Conservation (phyloP, 2,329 filamentous ascomycete species). For the Aspergillus sp. region DNA sequence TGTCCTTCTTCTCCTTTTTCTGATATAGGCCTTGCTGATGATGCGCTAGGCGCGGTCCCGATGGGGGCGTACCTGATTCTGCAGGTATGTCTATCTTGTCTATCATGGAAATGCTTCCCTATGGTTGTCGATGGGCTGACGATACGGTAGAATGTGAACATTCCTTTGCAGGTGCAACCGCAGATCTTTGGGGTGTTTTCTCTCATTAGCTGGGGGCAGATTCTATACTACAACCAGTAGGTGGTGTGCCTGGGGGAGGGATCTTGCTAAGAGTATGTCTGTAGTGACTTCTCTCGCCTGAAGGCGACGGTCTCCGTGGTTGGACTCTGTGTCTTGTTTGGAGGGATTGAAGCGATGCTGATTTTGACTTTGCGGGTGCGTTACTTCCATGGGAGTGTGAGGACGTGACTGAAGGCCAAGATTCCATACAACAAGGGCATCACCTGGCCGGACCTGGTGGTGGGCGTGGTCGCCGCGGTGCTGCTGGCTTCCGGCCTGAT, state of each 20-base stretch:
- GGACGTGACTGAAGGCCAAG: slow-evolving; percentile 27
- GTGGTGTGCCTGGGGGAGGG: slow-evolving; percentile 2
- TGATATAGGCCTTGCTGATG: background rate
- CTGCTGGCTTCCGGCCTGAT: slow-evolving; percentile 58
- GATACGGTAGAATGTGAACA: slow-evolving; percentile 49
- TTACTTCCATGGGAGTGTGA: background rate
- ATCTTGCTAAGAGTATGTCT: slow-evolving; percentile 7
- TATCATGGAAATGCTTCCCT: background rate
- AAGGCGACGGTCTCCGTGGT: slow-evolving; percentile 47
- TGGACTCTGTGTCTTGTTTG: slow-evolving; percentile 46
- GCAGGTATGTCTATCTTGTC: slow-evolving; percentile 33
- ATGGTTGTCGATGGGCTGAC: background rate
- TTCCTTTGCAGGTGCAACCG: slow-evolving; percentile 55
- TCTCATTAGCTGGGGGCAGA: slow-evolving; percentile 53
- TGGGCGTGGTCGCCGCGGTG: slow-evolving; percentile 59
- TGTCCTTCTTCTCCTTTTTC: slow-evolving; percentile 2
- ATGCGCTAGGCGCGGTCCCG: slow-evolving; percentile 41
- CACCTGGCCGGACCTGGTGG: slow-evolving; percentile 53
- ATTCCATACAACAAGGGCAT: slow-evolving; percentile 56
- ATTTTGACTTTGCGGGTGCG: slow-evolving; percentile 57
- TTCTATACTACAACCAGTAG: slow-evolving; percentile 52
- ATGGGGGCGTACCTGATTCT: slow-evolving; percentile 55
- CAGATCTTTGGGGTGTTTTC: slow-evolving; percentile 53
- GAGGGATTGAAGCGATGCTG: slow-evolving; percentile 54
- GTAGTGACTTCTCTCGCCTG: slow-evolving; percentile 41